A percentile compares a stretch with the other conserved stretches of the same genome.
These are phyloP conservation scores for Pisolithus orientalis DNA, from an alignment of 768 basidiomycete species.

Conservation along the genomic window DNA sequence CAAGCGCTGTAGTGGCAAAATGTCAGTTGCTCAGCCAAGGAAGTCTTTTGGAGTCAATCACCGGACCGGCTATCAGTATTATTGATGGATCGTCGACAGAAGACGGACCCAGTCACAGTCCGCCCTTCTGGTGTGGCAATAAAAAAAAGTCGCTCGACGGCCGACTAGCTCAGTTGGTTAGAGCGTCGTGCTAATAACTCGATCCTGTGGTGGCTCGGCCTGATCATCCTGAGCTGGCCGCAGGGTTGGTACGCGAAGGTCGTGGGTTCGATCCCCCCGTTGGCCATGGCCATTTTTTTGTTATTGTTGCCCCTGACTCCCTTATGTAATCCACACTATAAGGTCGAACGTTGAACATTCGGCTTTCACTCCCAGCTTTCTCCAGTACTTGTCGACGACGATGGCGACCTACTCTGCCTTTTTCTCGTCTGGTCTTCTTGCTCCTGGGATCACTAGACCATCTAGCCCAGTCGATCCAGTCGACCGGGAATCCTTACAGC, in stretches of 20 bases:
- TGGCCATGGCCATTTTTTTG: constrained; percentile 58
- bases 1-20: too few relatives aligned
- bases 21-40: too few relatives aligned
- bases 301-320: too few relatives aligned
- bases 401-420: constrained; percentile 55
- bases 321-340: neutral
- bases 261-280: constrained; percentile 79
- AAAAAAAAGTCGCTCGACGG: constrained; percentile 23
- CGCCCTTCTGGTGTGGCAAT: too few relatives aligned
- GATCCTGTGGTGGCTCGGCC: neutral
- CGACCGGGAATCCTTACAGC: constrained; percentile 23
- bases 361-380: neutral
- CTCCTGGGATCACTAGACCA: constrained; percentile 31
- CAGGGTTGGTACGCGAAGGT: constrained; percentile 50
- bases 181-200: constrained; percentile 73
- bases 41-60: too few relatives aligned
- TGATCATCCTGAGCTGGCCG: neutral
- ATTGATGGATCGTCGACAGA: neutral
- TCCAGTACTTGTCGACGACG: constrained; percentile 6
- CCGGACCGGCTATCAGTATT: too few relatives aligned
- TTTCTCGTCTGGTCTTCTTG: constrained; percentile 67
- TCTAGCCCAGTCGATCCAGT: constrained; percentile 23
- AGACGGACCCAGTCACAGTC: too few relatives aligned
- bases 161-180: constrained; percentile 93
- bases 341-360: neutral